Conservation (phyloP, 192 early-diverging fungal genomes). For the Entophlyctis helioformis region DNA sequence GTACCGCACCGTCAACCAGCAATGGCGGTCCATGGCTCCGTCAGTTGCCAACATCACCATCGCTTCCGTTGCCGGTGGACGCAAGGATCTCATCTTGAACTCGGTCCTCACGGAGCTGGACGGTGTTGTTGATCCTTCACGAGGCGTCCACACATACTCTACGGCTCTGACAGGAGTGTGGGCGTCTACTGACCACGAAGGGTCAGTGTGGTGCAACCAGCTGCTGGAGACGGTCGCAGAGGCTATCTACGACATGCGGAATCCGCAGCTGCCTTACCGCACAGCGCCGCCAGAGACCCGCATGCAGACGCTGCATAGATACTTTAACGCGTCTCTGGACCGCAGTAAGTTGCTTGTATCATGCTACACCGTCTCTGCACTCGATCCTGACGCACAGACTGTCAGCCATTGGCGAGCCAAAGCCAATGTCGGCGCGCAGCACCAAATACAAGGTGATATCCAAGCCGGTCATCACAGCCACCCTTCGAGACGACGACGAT, state of each 20-base stretch:
- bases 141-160: conserved; percentile 70
- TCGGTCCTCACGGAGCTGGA: conserved; percentile 63
- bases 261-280: no score
- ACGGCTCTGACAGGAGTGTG: conserved; percentile 74
- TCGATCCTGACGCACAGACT: no score
- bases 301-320: no score
- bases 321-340: no score
- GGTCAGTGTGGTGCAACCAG: conserved; percentile 89
- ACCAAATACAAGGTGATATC: no score
- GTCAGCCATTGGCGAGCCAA: no score
- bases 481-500: no score
- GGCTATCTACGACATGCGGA: conserved; percentile 2
- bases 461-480: no score
- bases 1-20: conserved; percentile 53
- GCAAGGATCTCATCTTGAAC: conserved; percentile 70
- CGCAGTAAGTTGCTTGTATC: no score
- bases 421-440: no score
- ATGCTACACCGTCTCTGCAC: no score
- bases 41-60: conserved; percentile 41
- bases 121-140: conserved; percentile 42
- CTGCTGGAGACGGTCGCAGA: conserved; percentile 22
- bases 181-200: conserved; percentile 77
- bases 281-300: no score
- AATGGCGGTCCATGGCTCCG: conserved; percentile 39
- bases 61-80: conserved; percentile 85